Percentiles rank a stretch among this genome's conserved stretches.
Evolutionary conservation across 2,329 filamentous ascomycete genomes (phyloP).

Genomic region (Apiospora marii): DNA sequence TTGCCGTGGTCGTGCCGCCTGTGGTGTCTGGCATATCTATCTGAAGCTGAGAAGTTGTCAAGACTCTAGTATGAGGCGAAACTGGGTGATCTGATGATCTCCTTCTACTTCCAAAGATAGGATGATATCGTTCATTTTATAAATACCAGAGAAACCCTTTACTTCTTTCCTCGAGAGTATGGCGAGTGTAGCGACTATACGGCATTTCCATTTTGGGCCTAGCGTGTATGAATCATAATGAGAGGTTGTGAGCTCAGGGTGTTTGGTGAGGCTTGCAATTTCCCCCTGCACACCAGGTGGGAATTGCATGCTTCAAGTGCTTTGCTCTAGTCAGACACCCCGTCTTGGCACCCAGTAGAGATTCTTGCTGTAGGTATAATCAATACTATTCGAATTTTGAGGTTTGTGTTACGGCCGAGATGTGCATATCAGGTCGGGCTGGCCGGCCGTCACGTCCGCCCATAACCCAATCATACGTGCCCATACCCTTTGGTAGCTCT

Average conservation of each 20-base stretch:
- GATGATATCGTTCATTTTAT: background rate
- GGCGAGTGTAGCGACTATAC: background rate
- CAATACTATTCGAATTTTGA: background rate
- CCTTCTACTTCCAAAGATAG: background rate
- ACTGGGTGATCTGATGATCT: background rate
- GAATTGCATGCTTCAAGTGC: background rate
- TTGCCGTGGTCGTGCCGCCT: background rate
- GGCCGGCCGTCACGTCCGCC: background rate
- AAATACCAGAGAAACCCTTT: background rate
- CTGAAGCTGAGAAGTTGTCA: background rate
- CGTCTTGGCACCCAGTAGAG: background rate
- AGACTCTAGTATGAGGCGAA: background rate
- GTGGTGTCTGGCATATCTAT: background rate
- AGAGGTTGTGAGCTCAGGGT: slow-evolving; percentile 5
- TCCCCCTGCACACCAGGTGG: background rate
- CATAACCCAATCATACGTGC: background rate
- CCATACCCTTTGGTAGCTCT: background rate
- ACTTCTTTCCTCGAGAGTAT: background rate
- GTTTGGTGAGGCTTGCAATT: background rate
- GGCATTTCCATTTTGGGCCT: background rate
- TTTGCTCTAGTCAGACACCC: background rate
- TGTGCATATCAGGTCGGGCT: background rate
- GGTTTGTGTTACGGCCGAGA: background rate
- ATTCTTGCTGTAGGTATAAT: background rate
- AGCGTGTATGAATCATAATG: slow-evolving; percentile 15